Evolutionary conservation across 2,329 filamentous ascomycete species (phyloP), one percentile per base, ranked within the genome.

Genomic region (Paracamarosporium sp.): DNA sequence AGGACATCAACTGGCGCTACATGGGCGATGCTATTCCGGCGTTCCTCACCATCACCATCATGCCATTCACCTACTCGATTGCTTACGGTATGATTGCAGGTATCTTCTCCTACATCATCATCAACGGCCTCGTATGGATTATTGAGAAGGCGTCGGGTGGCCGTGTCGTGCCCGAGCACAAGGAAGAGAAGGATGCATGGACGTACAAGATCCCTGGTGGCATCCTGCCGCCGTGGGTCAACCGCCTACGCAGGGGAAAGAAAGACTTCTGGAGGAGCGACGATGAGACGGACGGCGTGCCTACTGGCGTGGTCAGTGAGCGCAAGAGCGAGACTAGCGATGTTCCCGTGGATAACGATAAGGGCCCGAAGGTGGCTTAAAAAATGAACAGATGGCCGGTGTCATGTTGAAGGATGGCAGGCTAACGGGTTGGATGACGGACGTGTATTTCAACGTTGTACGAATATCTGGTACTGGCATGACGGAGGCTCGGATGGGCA

Each of bases 1-100:
- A 86, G 15, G 90, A 95, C 62, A 93, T 96, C 81, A 96, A 96
- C 82, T 96, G 92, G 92, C 82, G 82, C 45, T 76, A 96, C 77
- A 82, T 92, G 59, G 92, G 92, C 51, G 92, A 96, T 73, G 89
- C 91, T 1, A 83, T 96, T 24, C 92, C 92, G 0, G 91, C 92
- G 3, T 96, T 96, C 79, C 80, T 96, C 33, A 93, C 90, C 50
- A 90, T 96, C 62, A 87, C 88, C 56, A 79, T 93, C 59, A 96
- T 96, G 92, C 92, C 92, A 0, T 95, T 96, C 78, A 93, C 90
- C 1, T 96, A 95, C 81, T 91, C 88, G 38, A 95, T 96, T 69
- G 91, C 92, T 12, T 91, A 96, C 70, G 92, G 92, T 46, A 82
- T 96, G 15, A 96, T 96, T 66, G 90, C 86, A 1, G 91, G 92